Evolutionary conservation across 441 rosid species (phyloP).

Genomic region (Hura crepitans): DNA sequence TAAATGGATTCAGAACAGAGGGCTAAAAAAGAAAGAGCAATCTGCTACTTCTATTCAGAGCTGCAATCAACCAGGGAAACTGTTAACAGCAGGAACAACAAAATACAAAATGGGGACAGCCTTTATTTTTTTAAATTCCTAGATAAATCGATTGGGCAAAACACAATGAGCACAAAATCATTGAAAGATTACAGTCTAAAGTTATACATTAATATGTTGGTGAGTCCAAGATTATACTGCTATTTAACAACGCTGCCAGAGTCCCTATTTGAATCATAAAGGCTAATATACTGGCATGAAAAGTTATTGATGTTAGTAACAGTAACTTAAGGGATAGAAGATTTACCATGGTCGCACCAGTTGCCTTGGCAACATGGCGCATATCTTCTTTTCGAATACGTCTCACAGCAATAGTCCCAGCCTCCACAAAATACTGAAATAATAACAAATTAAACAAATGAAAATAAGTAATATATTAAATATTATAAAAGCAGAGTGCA

Average conservation of each 20-base stretch:
- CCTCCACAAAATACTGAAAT: slow-evolving; percentile 90
- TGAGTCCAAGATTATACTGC: neutral
- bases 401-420: slow-evolving; percentile 95
- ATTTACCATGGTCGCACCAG: slow-evolving; percentile 89
- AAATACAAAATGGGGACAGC: neutral
- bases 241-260: too few relatives aligned
- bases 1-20: neutral
- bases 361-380: slow-evolving; percentile 98
- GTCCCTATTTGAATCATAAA: neutral
- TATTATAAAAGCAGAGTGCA: neutral
- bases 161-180: neutral
- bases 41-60: neutral
- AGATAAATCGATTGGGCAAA: neutral
- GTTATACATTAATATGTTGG: neutral
- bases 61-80: neutral
- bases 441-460: slow-evolving; percentile 1
- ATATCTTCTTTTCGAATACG: slow-evolving; percentile 95
- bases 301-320: neutral
- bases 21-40: neutral
- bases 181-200: neutral
- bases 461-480: neutral
- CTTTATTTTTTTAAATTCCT: neutral
- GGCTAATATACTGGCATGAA: neutral
- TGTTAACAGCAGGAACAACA: neutral
- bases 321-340: slow-evolving; percentile 1